phyloP scores from a whole-genome alignment of 2,329 filamentous ascomycete genomes.

The Colletotrichum magnum region DNA sequence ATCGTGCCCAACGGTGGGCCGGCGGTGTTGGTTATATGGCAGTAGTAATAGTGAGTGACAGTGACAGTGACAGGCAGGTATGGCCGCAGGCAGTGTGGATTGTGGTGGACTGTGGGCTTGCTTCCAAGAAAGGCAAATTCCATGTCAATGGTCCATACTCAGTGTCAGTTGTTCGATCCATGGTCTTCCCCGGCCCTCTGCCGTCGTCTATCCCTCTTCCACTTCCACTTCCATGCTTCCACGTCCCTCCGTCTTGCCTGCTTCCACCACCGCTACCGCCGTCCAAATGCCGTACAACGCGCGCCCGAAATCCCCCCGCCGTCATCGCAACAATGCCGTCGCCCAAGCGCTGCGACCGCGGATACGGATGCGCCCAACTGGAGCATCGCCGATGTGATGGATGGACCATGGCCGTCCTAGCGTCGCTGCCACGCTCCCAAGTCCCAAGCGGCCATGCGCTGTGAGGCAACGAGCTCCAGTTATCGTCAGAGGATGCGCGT shows the following conservation, averaged over 20 bases:
- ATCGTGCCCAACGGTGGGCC: constrained; percentile 5
- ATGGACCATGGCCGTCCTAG: constrained; percentile 13
- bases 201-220: background rate
- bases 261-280: background rate
- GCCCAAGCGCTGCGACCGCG: constrained; percentile 26
- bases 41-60: constrained; percentile 1
- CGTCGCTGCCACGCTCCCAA: constrained; percentile 34
- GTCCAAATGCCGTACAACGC: background rate
- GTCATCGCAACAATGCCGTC: constrained; percentile 1
- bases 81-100: too few relatives aligned
- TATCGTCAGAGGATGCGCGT: constrained; percentile 32
- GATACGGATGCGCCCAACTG: constrained; percentile 25
- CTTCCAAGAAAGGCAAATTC: background rate
- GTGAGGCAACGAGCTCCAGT: constrained; percentile 39
- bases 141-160: background rate
- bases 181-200: constrained; percentile 19
- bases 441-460: constrained; percentile 19
- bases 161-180: constrained; percentile 26
- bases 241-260: background rate
- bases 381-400: constrained; percentile 34
- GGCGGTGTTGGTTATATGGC: constrained; percentile 23
- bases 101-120: too few relatives aligned
- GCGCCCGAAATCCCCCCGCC: background rate
- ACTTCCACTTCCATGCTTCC: background rate
- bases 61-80: background rate